A percentile compares a stretch with the other conserved stretches of the same genome.
Evolutionary conservation across 352 stramenopile genomes (phyloP).

Genomic region (Globisporangium uncinulatum): DNA sequence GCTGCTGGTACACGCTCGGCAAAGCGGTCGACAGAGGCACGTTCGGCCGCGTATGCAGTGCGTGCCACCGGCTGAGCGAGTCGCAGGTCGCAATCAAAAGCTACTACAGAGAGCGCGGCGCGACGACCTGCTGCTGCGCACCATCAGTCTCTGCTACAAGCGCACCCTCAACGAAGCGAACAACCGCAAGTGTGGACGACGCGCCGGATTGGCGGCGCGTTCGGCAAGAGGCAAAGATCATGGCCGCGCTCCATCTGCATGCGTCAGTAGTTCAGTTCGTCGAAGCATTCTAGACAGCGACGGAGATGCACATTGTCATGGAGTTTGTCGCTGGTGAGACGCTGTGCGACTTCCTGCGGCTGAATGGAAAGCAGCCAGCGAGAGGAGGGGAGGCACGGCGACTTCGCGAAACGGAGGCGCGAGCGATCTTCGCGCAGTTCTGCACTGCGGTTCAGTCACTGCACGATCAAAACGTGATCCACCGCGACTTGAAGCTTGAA

Average conservation of each 20-base stretch:
- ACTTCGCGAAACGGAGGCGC: conserved; percentile 28
- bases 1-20: conserved; percentile 35
- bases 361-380: conserved; percentile 12
- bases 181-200: conserved; percentile 8
- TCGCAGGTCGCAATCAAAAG: conserved; percentile 57
- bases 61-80: conserved; percentile 33
- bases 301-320: conserved; percentile 50
- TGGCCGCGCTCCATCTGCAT: conserved; percentile 31
- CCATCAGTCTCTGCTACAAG: neutral
- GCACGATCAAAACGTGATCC: conserved; percentile 50
- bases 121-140: conserved; percentile 23
- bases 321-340: conserved; percentile 34
- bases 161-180: neutral
- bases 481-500: conserved; percentile 76
- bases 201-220: conserved; percentile 57
- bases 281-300: conserved; percentile 55
- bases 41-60: conserved; percentile 45
- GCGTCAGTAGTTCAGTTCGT: conserved; percentile 44
- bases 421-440: conserved; percentile 37
- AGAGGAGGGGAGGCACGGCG: conserved; percentile 13
- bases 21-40: conserved; percentile 47
- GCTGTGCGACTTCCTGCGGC: conserved; percentile 35
- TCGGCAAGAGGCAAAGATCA: conserved; percentile 43
- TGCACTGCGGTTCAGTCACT: conserved; percentile 30
- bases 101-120: conserved; percentile 39